Conservation (phyloP, 2,329 filamentous ascomycete genomes). For the Phaeosphaeriaceae sp. region DNA sequence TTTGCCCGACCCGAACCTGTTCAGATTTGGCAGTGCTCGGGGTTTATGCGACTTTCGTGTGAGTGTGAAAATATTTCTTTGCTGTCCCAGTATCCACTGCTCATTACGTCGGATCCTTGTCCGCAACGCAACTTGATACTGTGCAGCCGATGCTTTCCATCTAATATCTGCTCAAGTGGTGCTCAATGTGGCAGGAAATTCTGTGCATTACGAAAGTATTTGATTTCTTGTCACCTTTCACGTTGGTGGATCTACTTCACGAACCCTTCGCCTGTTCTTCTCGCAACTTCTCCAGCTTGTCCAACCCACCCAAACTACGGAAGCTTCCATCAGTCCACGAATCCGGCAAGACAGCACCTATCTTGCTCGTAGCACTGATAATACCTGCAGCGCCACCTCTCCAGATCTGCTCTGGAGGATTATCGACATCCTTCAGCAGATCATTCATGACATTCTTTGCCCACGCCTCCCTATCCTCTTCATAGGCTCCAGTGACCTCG, state of each 20-base stretch:
- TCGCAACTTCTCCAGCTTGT: constrained; percentile 8
- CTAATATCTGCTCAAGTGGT: too few species aligned
- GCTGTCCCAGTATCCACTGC: too few species aligned
- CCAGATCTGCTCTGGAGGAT: constrained; percentile 14
- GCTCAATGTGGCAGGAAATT: too few species aligned
- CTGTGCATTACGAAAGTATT: too few species aligned
- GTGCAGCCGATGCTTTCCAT: too few species aligned
- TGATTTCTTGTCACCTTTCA: too few species aligned
- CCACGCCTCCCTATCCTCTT: constrained; percentile 13
- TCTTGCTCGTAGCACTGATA: constrained; percentile 1
- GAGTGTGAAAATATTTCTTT: too few species aligned
- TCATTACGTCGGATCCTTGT: too few species aligned
- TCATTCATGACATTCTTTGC: constrained; percentile 16
- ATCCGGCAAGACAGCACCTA: constrained; percentile 9
- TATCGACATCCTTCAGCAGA: constrained; percentile 9
- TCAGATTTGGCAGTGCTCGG: too few species aligned
- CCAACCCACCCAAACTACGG: constrained; percentile 9
- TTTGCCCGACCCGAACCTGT: too few species aligned
- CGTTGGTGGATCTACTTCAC: not conserved
- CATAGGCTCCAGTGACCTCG: constrained; percentile 12
- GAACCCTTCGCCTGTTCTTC: not conserved
- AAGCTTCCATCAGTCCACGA: constrained; percentile 13
- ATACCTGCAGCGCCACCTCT: constrained; percentile 13
- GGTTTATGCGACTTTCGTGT: too few species aligned
- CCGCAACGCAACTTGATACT: too few species aligned